phyloP scores from a whole-genome alignment of 768 basidiomycete genomes.

The Boletus barrowsii region DNA sequence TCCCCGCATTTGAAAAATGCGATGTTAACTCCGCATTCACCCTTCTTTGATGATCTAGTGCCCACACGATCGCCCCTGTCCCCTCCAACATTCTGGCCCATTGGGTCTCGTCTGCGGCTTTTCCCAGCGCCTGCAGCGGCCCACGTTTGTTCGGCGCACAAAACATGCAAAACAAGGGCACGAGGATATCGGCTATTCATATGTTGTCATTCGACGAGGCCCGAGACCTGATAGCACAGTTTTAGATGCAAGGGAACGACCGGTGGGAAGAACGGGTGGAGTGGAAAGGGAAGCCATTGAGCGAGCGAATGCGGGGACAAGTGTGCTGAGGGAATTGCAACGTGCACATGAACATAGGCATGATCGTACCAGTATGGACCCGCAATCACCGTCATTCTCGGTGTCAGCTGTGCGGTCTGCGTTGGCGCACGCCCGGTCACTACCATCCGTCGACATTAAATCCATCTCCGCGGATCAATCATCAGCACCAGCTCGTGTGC shows the following conservation, averaged over 20 bases:
- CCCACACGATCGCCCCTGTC: conserved; percentile 86
- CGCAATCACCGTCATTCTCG: conserved; percentile 28
- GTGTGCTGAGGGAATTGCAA: conserved; percentile 25
- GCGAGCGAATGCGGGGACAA: conserved; percentile 16
- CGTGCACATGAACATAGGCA: conserved; percentile 18
- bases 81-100: conserved; percentile 59
- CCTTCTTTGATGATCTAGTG: conserved; percentile 49
- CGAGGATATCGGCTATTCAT: conserved; percentile 86
- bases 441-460: conserved; percentile 15
- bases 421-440: conserved; percentile 13
- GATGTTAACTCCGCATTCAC: conserved; percentile 2
- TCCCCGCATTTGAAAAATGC: conserved; percentile 18
- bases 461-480: conserved; percentile 23
- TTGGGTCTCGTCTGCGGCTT: conserved; percentile 71
- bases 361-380: conserved; percentile 13
- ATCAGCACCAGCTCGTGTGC: conserved; percentile 11
- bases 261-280: conserved; percentile 28
- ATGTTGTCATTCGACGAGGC: conserved; percentile 84
- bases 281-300: conserved; percentile 31
- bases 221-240: conserved; percentile 46
- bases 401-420: conserved; percentile 7
- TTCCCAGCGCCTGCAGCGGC: conserved; percentile 83
- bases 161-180: conserved; percentile 85
- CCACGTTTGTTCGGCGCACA: conserved; percentile 79
- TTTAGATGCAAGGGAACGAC: conserved; percentile 5